Base-by-base conservation (phyloP, 2,329 filamentous ascomycete species). In the Diaporthe capsici region DNA sequence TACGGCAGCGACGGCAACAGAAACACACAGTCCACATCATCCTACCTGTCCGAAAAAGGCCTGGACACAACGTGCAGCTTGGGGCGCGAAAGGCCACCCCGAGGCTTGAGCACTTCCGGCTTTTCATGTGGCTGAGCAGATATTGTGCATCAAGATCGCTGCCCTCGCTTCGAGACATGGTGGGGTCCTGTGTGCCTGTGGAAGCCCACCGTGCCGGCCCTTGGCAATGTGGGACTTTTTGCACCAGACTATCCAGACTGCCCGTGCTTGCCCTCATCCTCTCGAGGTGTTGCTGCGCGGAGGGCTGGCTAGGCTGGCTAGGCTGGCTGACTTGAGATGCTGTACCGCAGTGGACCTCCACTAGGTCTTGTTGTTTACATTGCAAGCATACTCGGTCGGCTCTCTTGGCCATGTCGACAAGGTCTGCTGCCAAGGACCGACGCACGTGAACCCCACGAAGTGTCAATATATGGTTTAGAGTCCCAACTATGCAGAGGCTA, bases 401-500 rank as follows among this genome's bases (percentile, higher is more conserved):
- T 20, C n/a, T 63, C 60, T 20, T 44, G 22, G 31, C 44, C 44
- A 8, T 67, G 63, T 51, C 44, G 61, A 34, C 63, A 25, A 51
- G 44, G 63, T 17, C 44, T 53, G 47, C 63, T 49, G 63, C 63
- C 47, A 53, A 39, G 47, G 15, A 53, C 53, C 31, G 31, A 53
- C 22, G 65, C 47, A 68, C 65, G 65, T 68, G 65, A 68, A 39
- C 65, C 65, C 65, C 47, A 53, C 65, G 47, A 68, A 68, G 65
- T 49, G 63, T 51, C 63, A 51, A 53, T 51, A n/a, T 68, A 51
- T 22, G 47, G 44, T 51, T 68, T 51, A 68, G 44, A 71, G n/a
- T 57, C 51, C 51, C 68, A 71, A 58, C 51, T 71, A 72, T 72
- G 57, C 71, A 72, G 44, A 72, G 25, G 37, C 70, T 47, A 63